Evolutionary conservation across 2,329 filamentous ascomycete genomes (phyloP).

Genomic region (Fusarium devonianum): DNA sequence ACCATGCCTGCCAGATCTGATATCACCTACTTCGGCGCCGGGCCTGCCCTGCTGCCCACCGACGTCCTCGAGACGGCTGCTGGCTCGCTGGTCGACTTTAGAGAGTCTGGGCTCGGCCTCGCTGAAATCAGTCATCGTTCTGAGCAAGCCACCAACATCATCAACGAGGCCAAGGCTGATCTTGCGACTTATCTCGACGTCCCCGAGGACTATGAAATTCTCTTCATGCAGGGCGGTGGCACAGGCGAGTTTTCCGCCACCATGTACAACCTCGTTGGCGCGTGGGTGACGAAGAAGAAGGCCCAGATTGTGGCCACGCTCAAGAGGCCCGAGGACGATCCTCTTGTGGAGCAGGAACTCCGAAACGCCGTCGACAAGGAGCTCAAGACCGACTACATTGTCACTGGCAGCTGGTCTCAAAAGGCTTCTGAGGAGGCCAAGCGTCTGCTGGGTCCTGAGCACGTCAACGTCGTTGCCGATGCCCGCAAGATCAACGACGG

Average conservation of each 20-base stretch:
- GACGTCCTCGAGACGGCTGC: slow-evolving; percentile 80
- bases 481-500: slow-evolving; percentile 70
- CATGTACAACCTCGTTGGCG: slow-evolving; percentile 82
- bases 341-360: slow-evolving; percentile 64
- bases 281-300: slow-evolving; percentile 79
- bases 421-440: slow-evolving; percentile 87
- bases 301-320: slow-evolving; percentile 65
- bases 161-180: slow-evolving; percentile 79
- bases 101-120: slow-evolving; percentile 81
- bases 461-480: slow-evolving; percentile 79
- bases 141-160: slow-evolving; percentile 76
- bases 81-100: slow-evolving; percentile 80
- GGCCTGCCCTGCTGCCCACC: slow-evolving; percentile 86
- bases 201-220: slow-evolving; percentile 83
- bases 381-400: slow-evolving; percentile 85
- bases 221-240: slow-evolving; percentile 89
- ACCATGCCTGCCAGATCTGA: slow-evolving; percentile 76
- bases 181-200: slow-evolving; percentile 80
- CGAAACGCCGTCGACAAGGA: slow-evolving; percentile 71
- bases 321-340: slow-evolving; percentile 54
- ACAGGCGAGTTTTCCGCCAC: slow-evolving; percentile 85
- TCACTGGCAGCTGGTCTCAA: slow-evolving; percentile 87
- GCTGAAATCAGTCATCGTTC: slow-evolving; percentile 93
- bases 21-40: slow-evolving; percentile 87
- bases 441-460: slow-evolving; percentile 76